Conservation (phyloP, 1,284 basidiomycete species). For the Puccinia coronata region DNA sequence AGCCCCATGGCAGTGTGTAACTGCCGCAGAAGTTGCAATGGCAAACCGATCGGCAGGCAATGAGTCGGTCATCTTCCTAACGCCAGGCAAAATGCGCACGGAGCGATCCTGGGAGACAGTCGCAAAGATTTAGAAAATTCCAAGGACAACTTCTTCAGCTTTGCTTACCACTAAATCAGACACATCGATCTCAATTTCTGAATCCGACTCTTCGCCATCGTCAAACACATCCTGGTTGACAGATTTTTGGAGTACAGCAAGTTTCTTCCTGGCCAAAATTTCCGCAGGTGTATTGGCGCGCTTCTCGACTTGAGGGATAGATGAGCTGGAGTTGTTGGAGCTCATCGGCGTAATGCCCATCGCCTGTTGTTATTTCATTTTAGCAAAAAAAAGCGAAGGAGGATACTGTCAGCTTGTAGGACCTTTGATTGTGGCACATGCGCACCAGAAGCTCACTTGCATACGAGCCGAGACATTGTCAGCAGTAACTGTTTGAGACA, state of each 20-base stretch:
- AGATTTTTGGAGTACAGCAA: conserved; percentile 58
- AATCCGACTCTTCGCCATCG: conserved; percentile 66
- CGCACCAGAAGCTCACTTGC: conserved; percentile 1
- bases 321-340: conserved; percentile 56
- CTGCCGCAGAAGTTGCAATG: conserved; percentile 74
- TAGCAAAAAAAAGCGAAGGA: conserved; percentile 62
- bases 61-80: conserved; percentile 69
- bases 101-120: conserved; percentile 52
- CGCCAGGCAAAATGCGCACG: conserved; percentile 73
- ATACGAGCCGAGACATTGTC: conserved; percentile 52
- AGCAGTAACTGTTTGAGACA: conserved; percentile 50
- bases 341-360: conserved; percentile 53
- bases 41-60: conserved; percentile 71
- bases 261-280: conserved; percentile 59
- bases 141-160: not conserved
- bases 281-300: conserved; percentile 52
- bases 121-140: not conserved
- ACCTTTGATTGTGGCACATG: not conserved
- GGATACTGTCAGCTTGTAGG: conserved; percentile 20
- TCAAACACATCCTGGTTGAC: conserved; percentile 60
- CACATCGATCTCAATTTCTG: conserved; percentile 54
- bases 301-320: conserved; percentile 2
- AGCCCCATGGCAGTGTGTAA: conserved; percentile 70
- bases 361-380: conserved; percentile 6
- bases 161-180: conserved; percentile 64